Evolutionary conservation across 1,139 yeast genomes (phyloP), one percentile per base, ranked within the genome.

Genomic region (Casaregolazyma suthepensis): DNA sequence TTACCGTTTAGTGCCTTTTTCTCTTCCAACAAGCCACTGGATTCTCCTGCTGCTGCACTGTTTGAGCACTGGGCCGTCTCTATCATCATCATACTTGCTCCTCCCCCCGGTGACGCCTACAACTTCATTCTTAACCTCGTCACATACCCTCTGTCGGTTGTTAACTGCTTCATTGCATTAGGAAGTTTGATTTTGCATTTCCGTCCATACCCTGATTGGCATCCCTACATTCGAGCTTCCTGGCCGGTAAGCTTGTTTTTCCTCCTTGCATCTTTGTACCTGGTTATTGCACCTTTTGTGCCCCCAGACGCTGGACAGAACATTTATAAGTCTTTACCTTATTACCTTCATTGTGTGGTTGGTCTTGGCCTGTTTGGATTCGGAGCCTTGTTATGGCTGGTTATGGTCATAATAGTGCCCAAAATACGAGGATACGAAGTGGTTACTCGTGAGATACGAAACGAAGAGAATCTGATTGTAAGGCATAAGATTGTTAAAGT

Each of bases 341-440:
- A 87, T 73, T 88, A 82, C 77, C 77, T 85, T 54, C 95, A 87
- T 68, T 83, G 91, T 64, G 95, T 87, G 50, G 89, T 86, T 20
- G 85, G 94, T 10, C 80, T 90, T 84, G 93, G 85, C 58, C 76
- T 88, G 46, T 85, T 88, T 62, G 87, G 75, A 6, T 68, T 83
- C 55, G 96, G 96, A 58, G 82, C 78, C 23, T 61, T 78, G 1
- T 87, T 87, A 71, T 88, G 91, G 88, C 57, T 82, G 7, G 68
- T 84, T 17, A 85, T 91, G 87, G 78, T 82, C 48, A 72, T 72
- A 57, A 54, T 85, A 1, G 67, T 85, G 58, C 95, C 96, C 42
- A 66, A 67, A 56, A 52, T 78, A 44, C 81, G 85, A 43, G 79
- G 81, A 15, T 87, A 87, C 71, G 71, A 71, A 42, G 72, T 87